Evolutionary conservation across 2,329 filamentous ascomycete species (phyloP).

Genomic region (Aspergillus calidoustus): DNA sequence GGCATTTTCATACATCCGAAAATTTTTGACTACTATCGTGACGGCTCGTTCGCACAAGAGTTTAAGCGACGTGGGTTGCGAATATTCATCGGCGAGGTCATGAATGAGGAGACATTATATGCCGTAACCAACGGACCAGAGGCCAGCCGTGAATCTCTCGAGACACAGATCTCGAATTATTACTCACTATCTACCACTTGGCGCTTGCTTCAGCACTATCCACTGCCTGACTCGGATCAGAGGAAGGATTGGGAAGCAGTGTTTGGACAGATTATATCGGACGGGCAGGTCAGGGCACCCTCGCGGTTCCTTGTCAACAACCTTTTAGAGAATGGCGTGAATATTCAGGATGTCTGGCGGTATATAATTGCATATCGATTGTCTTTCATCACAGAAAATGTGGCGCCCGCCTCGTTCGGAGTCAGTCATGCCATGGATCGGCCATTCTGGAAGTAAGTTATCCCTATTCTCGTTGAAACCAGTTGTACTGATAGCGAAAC

Average conservation of each 20-base stretch:
- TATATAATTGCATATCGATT: conserved; percentile 50
- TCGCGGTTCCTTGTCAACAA: conserved; percentile 27
- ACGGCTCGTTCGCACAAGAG: conserved; percentile 42
- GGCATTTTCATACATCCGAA: conserved; percentile 45
- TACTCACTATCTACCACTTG: conserved; percentile 47
- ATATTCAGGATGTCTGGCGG: conserved; percentile 44
- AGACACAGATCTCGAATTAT: conserved; percentile 49
- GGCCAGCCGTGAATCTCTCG: conserved; percentile 39
- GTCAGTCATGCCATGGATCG: conserved; percentile 48
- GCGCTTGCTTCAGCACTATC: conserved; percentile 42
- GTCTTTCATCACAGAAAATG: conserved; percentile 48
- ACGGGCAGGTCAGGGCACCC: conserved; percentile 29
- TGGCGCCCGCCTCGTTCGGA: conserved; percentile 39
- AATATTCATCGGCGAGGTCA: conserved; percentile 50
- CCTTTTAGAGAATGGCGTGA: conserved; percentile 37
- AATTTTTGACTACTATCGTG: conserved; percentile 46
- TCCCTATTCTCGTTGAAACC: neutral
- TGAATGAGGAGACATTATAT: conserved; percentile 53
- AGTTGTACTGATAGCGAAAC: neutral
- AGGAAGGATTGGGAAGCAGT: conserved; percentile 43
- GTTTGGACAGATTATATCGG: conserved; percentile 46
- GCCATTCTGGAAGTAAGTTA: conserved; percentile 50
- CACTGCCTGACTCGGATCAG: conserved; percentile 35
- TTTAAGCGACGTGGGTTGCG: conserved; percentile 42
- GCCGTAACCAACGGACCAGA: conserved; percentile 45